Evolutionary conservation across 306 rosid genomes (phyloP).

Genomic region (Vigna angularis): DNA sequence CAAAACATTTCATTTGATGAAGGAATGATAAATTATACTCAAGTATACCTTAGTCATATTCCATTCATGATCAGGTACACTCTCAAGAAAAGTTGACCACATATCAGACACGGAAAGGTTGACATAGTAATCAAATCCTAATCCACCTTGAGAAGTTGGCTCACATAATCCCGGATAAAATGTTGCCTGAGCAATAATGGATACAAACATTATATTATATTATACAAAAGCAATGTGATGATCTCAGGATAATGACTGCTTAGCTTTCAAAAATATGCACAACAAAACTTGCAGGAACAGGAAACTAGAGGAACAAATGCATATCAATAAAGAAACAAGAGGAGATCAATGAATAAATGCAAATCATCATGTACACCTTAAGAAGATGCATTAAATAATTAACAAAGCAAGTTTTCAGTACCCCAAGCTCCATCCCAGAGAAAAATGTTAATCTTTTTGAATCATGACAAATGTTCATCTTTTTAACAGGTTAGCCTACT

Average conservation of each 20-base stretch:
- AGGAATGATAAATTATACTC: slow-evolving; percentile 31
- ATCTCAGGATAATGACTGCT: neutral
- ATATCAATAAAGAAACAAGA: slow-evolving; percentile 9
- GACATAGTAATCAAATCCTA: slow-evolving; percentile 95
- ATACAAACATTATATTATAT: slow-evolving; percentile 34
- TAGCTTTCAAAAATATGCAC: neutral
- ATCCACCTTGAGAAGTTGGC: slow-evolving; percentile 95
- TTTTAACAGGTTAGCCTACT: neutral
- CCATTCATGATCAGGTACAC: slow-evolving; percentile 85
- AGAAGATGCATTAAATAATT: neutral
- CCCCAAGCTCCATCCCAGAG: neutral
- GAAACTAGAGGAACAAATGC: neutral
- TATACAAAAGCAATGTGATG: slow-evolving; percentile 10
- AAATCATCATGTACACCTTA: neutral
- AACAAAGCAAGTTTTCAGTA: neutral
- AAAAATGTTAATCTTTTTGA: neutral
- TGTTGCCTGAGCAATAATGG: slow-evolving; percentile 71
- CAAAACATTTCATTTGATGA: slow-evolving; percentile 22
- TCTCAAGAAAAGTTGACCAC: slow-evolving; percentile 88
- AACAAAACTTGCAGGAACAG: neutral
- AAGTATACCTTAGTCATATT: slow-evolving; percentile 82
- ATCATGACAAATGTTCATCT: neutral
- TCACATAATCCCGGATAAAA: slow-evolving; percentile 92
- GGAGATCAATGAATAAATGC: neutral
- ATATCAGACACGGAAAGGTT: slow-evolving; percentile 83